Evolutionary conservation across 2,329 filamentous ascomycete genomes (phyloP), one percentile per base, ranked within the genome.

Genomic region (Pyrenochaeta sp.): DNA sequence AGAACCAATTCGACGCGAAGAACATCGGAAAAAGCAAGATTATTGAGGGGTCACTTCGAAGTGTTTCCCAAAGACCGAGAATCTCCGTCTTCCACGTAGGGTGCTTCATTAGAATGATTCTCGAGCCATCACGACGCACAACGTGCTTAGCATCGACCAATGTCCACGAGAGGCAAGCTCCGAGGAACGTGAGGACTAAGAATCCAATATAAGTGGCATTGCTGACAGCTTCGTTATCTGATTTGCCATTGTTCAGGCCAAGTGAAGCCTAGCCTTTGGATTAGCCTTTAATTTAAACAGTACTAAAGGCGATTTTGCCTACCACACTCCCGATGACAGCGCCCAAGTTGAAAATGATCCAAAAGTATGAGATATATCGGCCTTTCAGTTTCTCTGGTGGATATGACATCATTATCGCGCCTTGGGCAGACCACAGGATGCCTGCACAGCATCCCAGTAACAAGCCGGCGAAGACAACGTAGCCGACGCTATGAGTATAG

Each of bases 311-410:
- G 10, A 4, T 12, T 12, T 8, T 5, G 27, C 83, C 75, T 74
- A 86, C 90, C 78, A 87, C 69, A 72, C 88, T 87, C 57, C 93
- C 93, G 72, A 96, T 91, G 59, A 96, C 92, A 70, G 88, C 92
- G 67, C 93, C 93, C 52, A 93, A 78, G 78, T 96, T 96, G 84
- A 96, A 96, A 71, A 97, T 94, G 71, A 92, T 87, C 93, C 93
- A 96, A 80, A 96, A 96, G 79, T 87, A 88, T 8, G 90, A 90
- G 75, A 96, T 95, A 75, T 92, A 96, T 55, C 88, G 87, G 32
- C 93, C 93, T 82, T 96, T 96, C 62, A 86, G 84, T 32, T 86
- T 77, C 78, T 96, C 93, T 28, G 85, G 81, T 1, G 92, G 92
- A 75, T 96, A 96, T 36, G 90, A 87, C 86, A 96, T 93, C 89